phyloP scores from a whole-genome alignment of 176 grass and related monocot genomes.

The Carex pumila region DNA sequence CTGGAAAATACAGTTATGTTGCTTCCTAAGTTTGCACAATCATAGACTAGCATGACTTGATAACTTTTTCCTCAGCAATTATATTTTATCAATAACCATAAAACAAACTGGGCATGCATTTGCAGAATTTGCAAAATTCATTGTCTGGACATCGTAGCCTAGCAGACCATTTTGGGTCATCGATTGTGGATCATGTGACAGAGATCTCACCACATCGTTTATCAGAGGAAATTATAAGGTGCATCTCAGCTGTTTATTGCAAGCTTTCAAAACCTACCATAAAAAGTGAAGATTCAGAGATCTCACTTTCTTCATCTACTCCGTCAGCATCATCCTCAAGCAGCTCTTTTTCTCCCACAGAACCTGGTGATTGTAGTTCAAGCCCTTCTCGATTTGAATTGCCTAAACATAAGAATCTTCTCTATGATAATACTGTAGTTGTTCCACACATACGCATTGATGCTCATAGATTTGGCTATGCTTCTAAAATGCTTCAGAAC shows the following conservation, averaged over 20 bases:
- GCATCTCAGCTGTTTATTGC: conserved; percentile 67
- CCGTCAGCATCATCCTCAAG: conserved; percentile 56
- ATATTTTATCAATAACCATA: neutral
- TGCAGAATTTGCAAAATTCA: conserved; percentile 42
- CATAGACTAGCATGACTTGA: neutral
- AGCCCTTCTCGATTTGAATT: conserved; percentile 30
- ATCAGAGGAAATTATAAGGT: conserved; percentile 84
- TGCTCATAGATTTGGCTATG: conserved; percentile 86
- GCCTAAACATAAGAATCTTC: conserved; percentile 30
- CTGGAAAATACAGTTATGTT: neutral
- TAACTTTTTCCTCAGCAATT: neutral
- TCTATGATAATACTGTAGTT: conserved; percentile 38
- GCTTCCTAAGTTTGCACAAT: neutral
- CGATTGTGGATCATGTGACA: conserved; percentile 45
- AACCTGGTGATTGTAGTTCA: conserved; percentile 23
- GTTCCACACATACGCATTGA: conserved; percentile 75
- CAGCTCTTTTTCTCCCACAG: conserved; percentile 45
- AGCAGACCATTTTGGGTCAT: conserved; percentile 66
- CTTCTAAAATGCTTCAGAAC: conserved; percentile 77
- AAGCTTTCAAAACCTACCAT: conserved; percentile 52
- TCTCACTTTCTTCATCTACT: conserved; percentile 31
- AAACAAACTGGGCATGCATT: conserved; percentile 21
- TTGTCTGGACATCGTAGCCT: conserved; percentile 56
- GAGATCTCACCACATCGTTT: conserved; percentile 66
- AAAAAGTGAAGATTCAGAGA: conserved; percentile 28